Conservation (phyloP, 306 rosid species). For the Rosa chinensis region DNA sequence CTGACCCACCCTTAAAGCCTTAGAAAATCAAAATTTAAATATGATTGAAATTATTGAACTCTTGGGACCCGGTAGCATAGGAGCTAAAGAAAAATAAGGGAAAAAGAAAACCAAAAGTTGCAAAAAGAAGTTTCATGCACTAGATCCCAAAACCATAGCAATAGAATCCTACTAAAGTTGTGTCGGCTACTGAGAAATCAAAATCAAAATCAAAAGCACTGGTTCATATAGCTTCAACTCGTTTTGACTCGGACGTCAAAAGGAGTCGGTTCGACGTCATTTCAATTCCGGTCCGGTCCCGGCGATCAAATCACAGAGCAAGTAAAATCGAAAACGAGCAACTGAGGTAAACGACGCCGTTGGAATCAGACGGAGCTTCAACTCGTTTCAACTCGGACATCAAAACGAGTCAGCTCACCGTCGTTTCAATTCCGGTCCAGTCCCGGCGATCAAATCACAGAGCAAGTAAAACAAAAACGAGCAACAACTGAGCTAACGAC, state of each 20-base stretch:
- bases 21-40: constrained; percentile 13
- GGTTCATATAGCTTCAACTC: constrained; percentile 18
- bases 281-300: not conserved
- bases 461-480: not conserved
- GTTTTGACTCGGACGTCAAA: constrained; percentile 12
- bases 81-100: constrained; percentile 3
- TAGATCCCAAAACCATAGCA: constrained; percentile 30
- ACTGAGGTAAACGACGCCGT: not conserved
- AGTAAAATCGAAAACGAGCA: not conserved
- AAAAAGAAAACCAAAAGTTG: constrained; percentile 18
- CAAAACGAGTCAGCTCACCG: not conserved
- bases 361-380: not conserved
- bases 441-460: not conserved
- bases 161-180: constrained; percentile 11
- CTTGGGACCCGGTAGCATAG: constrained; percentile 21
- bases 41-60: not conserved
- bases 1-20: constrained; percentile 12
- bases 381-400: not conserved
- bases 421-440: not conserved
- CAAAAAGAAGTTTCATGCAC: not conserved
- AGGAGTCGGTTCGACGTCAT: not conserved
- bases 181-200: not conserved
- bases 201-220: not conserved
- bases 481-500: not conserved
- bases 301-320: not conserved